A percentile compares a stretch with the other conserved stretches of the same genome.
Conservation (phyloP, 768 basidiomycete genomes). For the Megacollybia marginata region DNA sequence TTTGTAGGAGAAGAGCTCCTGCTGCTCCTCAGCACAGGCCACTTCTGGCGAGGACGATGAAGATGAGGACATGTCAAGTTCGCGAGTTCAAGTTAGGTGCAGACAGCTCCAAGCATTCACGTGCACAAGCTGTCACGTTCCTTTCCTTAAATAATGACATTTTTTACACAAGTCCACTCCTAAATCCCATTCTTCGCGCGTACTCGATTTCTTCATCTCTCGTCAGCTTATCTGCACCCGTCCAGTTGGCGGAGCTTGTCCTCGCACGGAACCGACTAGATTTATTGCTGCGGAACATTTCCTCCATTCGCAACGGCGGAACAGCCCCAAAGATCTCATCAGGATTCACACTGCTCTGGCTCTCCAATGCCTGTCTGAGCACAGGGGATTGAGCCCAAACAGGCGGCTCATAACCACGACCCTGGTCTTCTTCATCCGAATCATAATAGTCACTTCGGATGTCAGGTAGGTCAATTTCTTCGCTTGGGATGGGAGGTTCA, state of each 20-base stretch:
- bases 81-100: constrained; percentile 18
- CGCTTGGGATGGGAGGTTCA: constrained; percentile 48
- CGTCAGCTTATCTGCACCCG: constrained; percentile 83
- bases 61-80: constrained; percentile 56
- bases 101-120: not conserved
- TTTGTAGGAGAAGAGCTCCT: constrained; percentile 49
- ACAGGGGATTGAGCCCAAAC: constrained; percentile 92
- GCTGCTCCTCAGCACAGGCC: constrained; percentile 33
- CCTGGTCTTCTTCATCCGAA: constrained; percentile 84
- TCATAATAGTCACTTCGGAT: constrained; percentile 97
- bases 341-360: constrained; percentile 82
- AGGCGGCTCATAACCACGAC: constrained; percentile 66
- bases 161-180: not conserved
- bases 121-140: not conserved
- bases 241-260: constrained; percentile 95
- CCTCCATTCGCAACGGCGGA: constrained; percentile 83
- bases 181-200: constrained; percentile 84
- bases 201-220: constrained; percentile 82
- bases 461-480: constrained; percentile 88
- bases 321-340: constrained; percentile 91
- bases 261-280: constrained; percentile 81
- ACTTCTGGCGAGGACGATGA: constrained; percentile 78
- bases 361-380: constrained; percentile 67
- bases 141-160: too few species aligned
- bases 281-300: constrained; percentile 72